A percentile compares a stretch with the other conserved stretches of the same genome.
Conservation (phyloP, 2,329 filamentous ascomycete species). For the Phoma sp. region DNA sequence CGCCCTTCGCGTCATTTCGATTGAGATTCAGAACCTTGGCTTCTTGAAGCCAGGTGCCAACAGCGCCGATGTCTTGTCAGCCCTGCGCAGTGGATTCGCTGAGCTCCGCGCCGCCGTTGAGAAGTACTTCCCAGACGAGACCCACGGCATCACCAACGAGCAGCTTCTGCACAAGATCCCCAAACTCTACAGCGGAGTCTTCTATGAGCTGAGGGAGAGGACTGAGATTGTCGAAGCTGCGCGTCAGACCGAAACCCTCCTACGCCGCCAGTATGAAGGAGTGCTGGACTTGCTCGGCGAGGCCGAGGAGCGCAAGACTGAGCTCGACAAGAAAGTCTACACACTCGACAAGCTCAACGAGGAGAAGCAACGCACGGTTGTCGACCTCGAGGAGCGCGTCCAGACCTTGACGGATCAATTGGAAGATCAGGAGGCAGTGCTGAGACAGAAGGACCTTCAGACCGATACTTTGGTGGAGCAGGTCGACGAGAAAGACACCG, state of each 20-base stretch:
- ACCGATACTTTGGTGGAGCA: slow-evolving; percentile 39
- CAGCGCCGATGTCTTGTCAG: slow-evolving; percentile 44
- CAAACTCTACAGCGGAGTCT: slow-evolving; percentile 47
- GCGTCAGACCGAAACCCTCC: slow-evolving; percentile 45
- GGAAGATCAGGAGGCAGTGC: slow-evolving; percentile 43
- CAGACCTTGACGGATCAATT: slow-evolving; percentile 34
- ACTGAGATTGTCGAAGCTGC: slow-evolving; percentile 35
- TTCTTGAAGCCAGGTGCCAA: slow-evolving; percentile 45
- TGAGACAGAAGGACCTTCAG: slow-evolving; percentile 36
- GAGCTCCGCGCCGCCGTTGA: slow-evolving; percentile 49
- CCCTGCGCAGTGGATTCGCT: slow-evolving; percentile 52
- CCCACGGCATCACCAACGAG: slow-evolving; percentile 46
- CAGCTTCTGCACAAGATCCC: slow-evolving; percentile 48
- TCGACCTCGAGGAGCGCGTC: slow-evolving; percentile 45
- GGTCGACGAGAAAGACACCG: slow-evolving; percentile 42
- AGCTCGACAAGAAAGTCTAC: slow-evolving; percentile 45
- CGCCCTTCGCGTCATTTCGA: slow-evolving; percentile 50
- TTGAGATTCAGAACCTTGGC: slow-evolving; percentile 53
- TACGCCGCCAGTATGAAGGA: slow-evolving; percentile 44
- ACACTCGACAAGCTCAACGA: slow-evolving; percentile 48
- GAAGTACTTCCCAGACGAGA: slow-evolving; percentile 48
- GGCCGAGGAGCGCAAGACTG: slow-evolving; percentile 42
- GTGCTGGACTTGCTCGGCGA: slow-evolving; percentile 38
- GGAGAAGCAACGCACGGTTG: slow-evolving; percentile 45
- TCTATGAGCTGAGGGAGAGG: slow-evolving; percentile 42